These are phyloP conservation scores for Colletotrichum euphorbiae DNA, from an alignment of 2,329 filamentous ascomycete species.

Conservation along the genomic window DNA sequence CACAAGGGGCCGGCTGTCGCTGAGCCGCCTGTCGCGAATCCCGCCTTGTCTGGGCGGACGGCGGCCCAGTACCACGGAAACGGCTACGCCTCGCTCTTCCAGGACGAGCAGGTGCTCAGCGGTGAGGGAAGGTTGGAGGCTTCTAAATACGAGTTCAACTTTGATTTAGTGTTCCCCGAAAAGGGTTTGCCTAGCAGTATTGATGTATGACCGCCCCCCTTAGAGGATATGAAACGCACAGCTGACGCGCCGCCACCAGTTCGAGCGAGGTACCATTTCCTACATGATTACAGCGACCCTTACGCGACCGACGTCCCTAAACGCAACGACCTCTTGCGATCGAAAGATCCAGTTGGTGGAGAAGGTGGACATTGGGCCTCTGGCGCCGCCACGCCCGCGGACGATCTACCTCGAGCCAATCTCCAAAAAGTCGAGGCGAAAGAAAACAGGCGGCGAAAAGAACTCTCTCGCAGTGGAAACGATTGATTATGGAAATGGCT, in stretches of 20 bases:
- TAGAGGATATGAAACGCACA: slow-evolving; percentile 1
- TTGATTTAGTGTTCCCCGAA: slow-evolving; percentile 77
- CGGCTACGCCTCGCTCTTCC: slow-evolving; percentile 83
- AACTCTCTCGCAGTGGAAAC: slow-evolving; percentile 58
- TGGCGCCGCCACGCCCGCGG: slow-evolving; percentile 80
- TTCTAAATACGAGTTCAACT: slow-evolving; percentile 83
- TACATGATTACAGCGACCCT: slow-evolving; percentile 92
- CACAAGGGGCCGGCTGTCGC: slow-evolving; percentile 75
- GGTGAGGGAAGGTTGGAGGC: slow-evolving; percentile 81
- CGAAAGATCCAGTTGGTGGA: slow-evolving; percentile 84
- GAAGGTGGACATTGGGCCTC: slow-evolving; percentile 83
- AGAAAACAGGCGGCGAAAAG: slow-evolving; percentile 62
- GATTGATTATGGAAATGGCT: slow-evolving; percentile 46
- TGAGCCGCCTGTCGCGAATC: slow-evolving; percentile 60
- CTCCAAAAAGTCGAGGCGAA: slow-evolving; percentile 75
- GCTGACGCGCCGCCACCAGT: slow-evolving; percentile 64
- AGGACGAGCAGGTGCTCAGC: slow-evolving; percentile 84
- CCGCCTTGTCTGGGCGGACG: slow-evolving; percentile 53
- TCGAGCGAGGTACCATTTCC: slow-evolving; percentile 92
- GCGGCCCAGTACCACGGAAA: slow-evolving; percentile 74
- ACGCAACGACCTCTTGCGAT: slow-evolving; percentile 83
- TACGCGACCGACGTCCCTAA: slow-evolving; percentile 88
- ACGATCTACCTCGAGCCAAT: slow-evolving; percentile 91
- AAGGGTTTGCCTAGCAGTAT: slow-evolving; percentile 88
- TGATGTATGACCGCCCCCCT: slow-evolving; percentile 70